phyloP scores from a whole-genome alignment of 495 filamentous ascomycete genomes.

The Aspergillus funiculosus region DNA sequence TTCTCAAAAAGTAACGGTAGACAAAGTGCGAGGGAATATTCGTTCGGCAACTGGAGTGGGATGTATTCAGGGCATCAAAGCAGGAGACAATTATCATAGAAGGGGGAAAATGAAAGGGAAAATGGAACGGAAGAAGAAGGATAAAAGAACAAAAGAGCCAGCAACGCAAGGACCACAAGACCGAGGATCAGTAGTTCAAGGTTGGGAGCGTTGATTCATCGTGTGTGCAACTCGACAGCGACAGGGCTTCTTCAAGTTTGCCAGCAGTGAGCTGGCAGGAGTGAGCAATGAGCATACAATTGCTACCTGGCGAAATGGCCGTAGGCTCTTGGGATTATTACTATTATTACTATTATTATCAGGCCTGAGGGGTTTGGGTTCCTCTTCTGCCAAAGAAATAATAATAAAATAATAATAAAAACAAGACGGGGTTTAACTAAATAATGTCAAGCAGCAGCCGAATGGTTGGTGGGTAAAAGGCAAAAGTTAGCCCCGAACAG shows the following conservation, averaged over 20 bases:
- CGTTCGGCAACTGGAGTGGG: conserved; percentile 2
- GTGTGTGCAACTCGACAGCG: conserved; percentile 26
- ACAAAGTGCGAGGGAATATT: background rate
- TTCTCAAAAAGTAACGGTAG: conserved; percentile 6
- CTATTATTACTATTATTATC: conserved; percentile 8
- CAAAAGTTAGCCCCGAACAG: conserved; percentile 9
- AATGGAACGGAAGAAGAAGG: conserved; percentile 2
- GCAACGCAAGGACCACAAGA: conserved; percentile 29
- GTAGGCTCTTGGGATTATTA: background rate
- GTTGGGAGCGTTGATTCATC: conserved; percentile 29
- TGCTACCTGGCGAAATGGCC: conserved; percentile 2
- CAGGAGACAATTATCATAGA: background rate
- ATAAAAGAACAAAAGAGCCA: conserved; percentile 18
- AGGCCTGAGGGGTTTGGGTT: background rate
- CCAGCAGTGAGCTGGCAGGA: conserved; percentile 22
- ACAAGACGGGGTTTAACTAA: conserved; percentile 2
- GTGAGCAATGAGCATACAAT: conserved; percentile 3
- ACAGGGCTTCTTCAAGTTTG: conserved; percentile 22
- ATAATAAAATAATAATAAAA: no score
- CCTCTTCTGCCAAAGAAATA: no score
- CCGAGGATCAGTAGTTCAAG: conserved; percentile 10
- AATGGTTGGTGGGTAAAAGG: background rate
- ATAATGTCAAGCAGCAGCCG: conserved; percentile 3
- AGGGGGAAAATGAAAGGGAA: background rate
- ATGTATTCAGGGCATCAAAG: conserved; percentile 6